These are phyloP conservation scores for Eucalyptus leucophloia DNA, from an alignment of 345 rosid genomes.

Conservation along the genomic window DNA sequence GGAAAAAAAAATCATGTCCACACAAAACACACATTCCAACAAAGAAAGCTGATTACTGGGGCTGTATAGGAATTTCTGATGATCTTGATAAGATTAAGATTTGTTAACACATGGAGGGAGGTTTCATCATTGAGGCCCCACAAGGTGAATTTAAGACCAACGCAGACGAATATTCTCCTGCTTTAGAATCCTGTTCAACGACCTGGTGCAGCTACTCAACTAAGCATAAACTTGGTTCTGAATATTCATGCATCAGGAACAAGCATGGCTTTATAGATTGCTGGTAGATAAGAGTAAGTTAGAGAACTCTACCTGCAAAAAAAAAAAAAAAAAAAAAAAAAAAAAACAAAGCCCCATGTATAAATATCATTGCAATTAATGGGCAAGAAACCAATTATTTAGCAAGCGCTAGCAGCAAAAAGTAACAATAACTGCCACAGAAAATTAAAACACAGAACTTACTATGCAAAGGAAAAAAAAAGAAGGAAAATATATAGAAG, in stretches of 20 bases:
- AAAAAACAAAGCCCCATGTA: not conserved
- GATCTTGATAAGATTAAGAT: constrained; percentile 11
- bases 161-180: not conserved
- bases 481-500: not conserved
- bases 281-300: constrained; percentile 22
- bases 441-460: not conserved
- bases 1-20: not conserved
- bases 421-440: not conserved
- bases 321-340: not conserved
- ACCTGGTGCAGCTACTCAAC: not conserved
- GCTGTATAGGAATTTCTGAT: not conserved
- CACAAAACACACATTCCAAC: not conserved
- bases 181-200: not conserved
- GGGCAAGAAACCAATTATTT: not conserved
- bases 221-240: not conserved
- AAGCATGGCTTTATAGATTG: not conserved
- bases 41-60: not conserved
- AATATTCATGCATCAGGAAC: not conserved
- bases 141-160: constrained; percentile 4
- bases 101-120: constrained; percentile 25
- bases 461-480: constrained; percentile 17
- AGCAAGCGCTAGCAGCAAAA: not conserved
- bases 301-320: constrained; percentile 53
- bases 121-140: constrained; percentile 31
- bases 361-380: not conserved